A percentile compares a stretch with the other conserved stretches of the same genome.
phyloP scores from a whole-genome alignment of 2,329 filamentous ascomycete genomes.

The Calonectria naviculata region DNA sequence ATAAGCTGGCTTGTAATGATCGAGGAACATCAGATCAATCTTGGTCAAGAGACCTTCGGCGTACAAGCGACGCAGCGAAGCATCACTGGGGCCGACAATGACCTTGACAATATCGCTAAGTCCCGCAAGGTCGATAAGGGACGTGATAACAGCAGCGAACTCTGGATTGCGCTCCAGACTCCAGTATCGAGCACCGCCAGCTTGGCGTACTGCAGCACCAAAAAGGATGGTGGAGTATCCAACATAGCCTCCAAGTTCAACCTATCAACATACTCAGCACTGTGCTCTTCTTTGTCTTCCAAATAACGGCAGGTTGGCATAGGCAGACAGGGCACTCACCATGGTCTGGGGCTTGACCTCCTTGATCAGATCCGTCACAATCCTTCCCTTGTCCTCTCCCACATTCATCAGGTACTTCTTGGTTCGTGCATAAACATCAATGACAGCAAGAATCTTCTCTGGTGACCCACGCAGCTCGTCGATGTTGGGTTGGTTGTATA shows the following conservation, averaged over 20 bases:
- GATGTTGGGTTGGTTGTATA: conserved; percentile 71
- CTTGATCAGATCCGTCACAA: conserved; percentile 76
- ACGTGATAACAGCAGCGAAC: conserved; percentile 76
- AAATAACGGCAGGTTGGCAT: not conserved
- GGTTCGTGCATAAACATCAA: conserved; percentile 72
- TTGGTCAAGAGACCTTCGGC: conserved; percentile 61
- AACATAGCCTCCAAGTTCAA: conserved; percentile 84
- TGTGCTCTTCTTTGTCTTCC: not conserved
- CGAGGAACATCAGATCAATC: conserved; percentile 81
- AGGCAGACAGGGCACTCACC: conserved; percentile 48
- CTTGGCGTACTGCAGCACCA: conserved; percentile 70
- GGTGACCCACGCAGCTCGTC: conserved; percentile 74
- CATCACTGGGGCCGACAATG: conserved; percentile 75
- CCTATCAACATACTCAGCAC: conserved; percentile 36
- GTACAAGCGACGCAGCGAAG: conserved; percentile 72
- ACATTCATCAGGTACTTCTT: conserved; percentile 85
- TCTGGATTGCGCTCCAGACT: conserved; percentile 80
- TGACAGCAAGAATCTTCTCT: conserved; percentile 71
- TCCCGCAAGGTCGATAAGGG: conserved; percentile 79
- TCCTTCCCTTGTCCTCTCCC: conserved; percentile 78
- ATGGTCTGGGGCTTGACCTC: conserved; percentile 74
- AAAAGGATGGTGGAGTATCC: conserved; percentile 87
- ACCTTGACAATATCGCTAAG: conserved; percentile 77
- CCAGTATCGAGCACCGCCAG: conserved; percentile 74
- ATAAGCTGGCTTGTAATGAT: conserved; percentile 85